Conservation (phyloP, 345 rosid genomes). For the Ceriops zippeliana region DNA sequence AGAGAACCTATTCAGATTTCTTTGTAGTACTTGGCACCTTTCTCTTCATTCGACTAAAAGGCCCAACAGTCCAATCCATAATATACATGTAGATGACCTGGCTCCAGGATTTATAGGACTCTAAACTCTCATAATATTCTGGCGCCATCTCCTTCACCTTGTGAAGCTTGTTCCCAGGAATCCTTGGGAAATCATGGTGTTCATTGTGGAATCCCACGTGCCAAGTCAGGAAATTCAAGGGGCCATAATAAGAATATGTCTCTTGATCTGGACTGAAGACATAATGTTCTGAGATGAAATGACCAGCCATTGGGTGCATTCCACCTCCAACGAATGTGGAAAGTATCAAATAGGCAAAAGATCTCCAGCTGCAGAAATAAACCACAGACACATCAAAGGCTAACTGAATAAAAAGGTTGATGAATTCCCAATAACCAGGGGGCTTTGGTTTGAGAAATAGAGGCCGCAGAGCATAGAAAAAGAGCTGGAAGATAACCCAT, state of each 20-base stretch:
- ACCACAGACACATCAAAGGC: constrained; percentile 51
- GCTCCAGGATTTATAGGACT: constrained; percentile 74
- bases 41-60: constrained; percentile 87
- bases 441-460: constrained; percentile 82
- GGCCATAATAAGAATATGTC: constrained; percentile 87
- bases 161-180: constrained; percentile 71
- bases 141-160: constrained; percentile 86
- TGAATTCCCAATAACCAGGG: constrained; percentile 77
- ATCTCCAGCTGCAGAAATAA: constrained; percentile 63
- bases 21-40: constrained; percentile 35
- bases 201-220: constrained; percentile 86
- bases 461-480: constrained; percentile 81
- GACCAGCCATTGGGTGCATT: constrained; percentile 90
- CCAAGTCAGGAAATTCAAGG: constrained; percentile 74
- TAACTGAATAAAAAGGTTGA: constrained; percentile 52
- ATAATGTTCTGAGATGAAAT: constrained; percentile 86
- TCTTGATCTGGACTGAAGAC: constrained; percentile 78
- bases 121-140: constrained; percentile 59
- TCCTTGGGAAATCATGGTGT: constrained; percentile 93
- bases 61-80: constrained; percentile 63
- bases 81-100: constrained; percentile 84
- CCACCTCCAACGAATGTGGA: constrained; percentile 93
- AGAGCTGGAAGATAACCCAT: constrained; percentile 80
- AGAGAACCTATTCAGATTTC: constrained; percentile 49
- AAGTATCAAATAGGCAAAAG: constrained; percentile 65